Evolutionary conservation across 305 asterid genomes (phyloP), one percentile per base, ranked within the genome.

Genomic region (Striga hermonthica): DNA sequence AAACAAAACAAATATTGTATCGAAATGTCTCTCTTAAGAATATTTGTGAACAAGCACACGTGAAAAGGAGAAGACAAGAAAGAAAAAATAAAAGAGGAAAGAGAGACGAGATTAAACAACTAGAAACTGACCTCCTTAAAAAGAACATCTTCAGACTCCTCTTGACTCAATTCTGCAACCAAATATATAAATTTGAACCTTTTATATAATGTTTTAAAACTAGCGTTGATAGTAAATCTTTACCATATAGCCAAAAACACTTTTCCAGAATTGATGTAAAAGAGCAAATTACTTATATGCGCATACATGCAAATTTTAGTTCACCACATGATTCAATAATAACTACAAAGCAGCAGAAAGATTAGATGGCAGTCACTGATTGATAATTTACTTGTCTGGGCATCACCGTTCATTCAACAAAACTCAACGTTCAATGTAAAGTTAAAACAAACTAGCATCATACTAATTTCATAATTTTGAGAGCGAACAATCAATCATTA

Each of bases 71-170:
- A 50, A 52, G 57, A 5, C 9, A 41, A 41, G 10, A 41, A 1
- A 10, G 9, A 41, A 41, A 41, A 41, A 10, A 41, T 41, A 6
- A 41, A 35, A 52, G 47, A 11, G 7, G 28, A 12, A 34, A 58
- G 5, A 14, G 74, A 73, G 61, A 43, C 9, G 56, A 58, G 70
- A 67, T 67, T 38, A 64, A 58, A 61, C 34, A 57, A 74, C 47
- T 60, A 60, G 62, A 67, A 70, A 58, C 80, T 35, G 8, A 88
- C 98, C 95, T 91, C 95, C 83, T 94, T 94, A 72, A 94, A 94
- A 66, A 76, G 91, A 79, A 91, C 89, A 75, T 94, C 99, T 77
- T 94, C 96, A 0, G 89, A 74, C 77, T 94, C 99, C 80, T 88
- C 99, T 72, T 73, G 84, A 79, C 95, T 86, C 78, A 94, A 68